Evolutionary conservation across 2,329 filamentous ascomycete genomes (phyloP).

Genomic region (Neospermospora avenae): DNA sequence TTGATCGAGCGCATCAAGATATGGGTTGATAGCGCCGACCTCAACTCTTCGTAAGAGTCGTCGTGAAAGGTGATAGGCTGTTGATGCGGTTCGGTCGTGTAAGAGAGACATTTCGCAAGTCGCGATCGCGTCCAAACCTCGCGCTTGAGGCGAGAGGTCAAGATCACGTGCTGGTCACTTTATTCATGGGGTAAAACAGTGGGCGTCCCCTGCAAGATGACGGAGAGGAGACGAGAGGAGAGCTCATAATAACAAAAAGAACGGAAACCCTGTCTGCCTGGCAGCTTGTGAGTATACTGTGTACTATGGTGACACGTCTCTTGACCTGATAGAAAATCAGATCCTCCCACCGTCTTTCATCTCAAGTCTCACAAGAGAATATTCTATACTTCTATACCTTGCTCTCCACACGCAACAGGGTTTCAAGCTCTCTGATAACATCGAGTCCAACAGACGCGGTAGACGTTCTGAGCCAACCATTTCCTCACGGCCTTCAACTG

Average conservation of each 20-base stretch:
- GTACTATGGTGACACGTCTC: conserved; percentile 5
- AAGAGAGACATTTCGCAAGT: neutral
- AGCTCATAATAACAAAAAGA: neutral
- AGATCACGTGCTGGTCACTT: neutral
- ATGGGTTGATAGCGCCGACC: neutral
- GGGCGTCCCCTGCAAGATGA: conserved; percentile 2
- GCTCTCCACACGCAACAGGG: neutral
- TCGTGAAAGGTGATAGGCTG: neutral
- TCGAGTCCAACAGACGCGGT: conserved; percentile 9
- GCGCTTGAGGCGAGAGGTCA: neutral
- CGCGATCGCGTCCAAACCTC: conserved; percentile 1
- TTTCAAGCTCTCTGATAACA: conserved; percentile 9
- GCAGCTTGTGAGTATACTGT: conserved; percentile 1
- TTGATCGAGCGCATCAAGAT: neutral
- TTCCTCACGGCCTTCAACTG: conserved; percentile 14
- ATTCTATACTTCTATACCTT: neutral
- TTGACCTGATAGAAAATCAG: neutral
- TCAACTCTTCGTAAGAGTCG: neutral
- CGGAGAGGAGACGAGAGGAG: neutral
- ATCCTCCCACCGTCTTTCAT: neutral
- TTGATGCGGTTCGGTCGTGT: neutral
- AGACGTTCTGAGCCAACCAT: conserved; percentile 22
- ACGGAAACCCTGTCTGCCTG: neutral
- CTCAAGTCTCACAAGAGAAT: neutral
- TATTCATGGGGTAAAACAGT: neutral